Conservation (phyloP, 805 yeast species). For the Ogataea trehalophila region DNA sequence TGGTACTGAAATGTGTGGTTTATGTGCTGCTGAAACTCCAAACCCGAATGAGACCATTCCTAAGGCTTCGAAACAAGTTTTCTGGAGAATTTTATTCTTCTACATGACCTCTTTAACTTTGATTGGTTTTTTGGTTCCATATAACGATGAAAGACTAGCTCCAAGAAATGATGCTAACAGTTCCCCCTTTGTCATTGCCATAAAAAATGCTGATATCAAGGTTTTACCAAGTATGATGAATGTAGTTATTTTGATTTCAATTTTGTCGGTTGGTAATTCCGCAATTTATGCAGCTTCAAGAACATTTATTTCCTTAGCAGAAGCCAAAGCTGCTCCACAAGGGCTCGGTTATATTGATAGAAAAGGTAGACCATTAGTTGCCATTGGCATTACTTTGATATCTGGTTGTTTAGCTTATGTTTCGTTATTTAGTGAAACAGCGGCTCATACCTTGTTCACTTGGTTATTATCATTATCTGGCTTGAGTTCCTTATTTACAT, state of each 20-base stretch:
- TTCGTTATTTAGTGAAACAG: slow-evolving; percentile 38
- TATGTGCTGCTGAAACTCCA: slow-evolving; percentile 46
- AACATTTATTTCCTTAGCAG: slow-evolving; percentile 43
- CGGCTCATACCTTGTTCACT: slow-evolving; percentile 34
- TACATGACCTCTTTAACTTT: slow-evolving; percentile 41
- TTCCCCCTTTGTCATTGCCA: slow-evolving; percentile 48
- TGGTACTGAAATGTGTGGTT: slow-evolving; percentile 49
- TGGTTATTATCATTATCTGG: slow-evolving; percentile 50
- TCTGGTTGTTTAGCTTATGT: slow-evolving; percentile 42
- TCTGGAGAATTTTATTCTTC: slow-evolving; percentile 49
- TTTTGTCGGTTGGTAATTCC: slow-evolving; percentile 45
- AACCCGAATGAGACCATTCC: slow-evolving; percentile 46
- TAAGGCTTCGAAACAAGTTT: slow-evolving; percentile 49
- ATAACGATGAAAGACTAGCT: slow-evolving; percentile 32
- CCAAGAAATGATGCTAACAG: slow-evolving; percentile 29
- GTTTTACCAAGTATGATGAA: slow-evolving; percentile 38
- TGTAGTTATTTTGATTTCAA: slow-evolving; percentile 36
- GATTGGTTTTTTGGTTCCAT: slow-evolving; percentile 45
- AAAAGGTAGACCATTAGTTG: slow-evolving; percentile 45
- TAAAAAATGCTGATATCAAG: slow-evolving; percentile 32
- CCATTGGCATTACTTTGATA: slow-evolving; percentile 35
- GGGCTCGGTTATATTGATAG: slow-evolving; percentile 41
- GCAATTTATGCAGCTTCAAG: slow-evolving; percentile 56
- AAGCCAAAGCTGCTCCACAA: slow-evolving; percentile 42
- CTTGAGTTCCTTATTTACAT: slow-evolving; percentile 42